Conservation (phyloP, 1,139 yeast genomes). For the Candida sojae region DNA sequence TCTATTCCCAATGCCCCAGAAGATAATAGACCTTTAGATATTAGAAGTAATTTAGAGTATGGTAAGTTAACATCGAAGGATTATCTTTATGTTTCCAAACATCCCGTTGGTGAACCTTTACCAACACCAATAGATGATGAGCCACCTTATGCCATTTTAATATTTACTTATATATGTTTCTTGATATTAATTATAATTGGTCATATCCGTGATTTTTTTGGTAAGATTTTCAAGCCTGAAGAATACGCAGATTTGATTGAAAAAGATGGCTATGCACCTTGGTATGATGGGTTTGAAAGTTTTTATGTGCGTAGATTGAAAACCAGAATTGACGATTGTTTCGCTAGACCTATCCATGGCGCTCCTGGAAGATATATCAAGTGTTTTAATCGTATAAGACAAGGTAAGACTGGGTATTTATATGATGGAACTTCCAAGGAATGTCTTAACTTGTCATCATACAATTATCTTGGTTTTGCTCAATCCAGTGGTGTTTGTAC, state of each 20-base stretch:
- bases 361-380: constrained; percentile 93
- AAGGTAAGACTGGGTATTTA: constrained; percentile 60
- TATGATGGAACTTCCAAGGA: constrained; percentile 76
- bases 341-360: constrained; percentile 92
- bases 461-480: constrained; percentile 95
- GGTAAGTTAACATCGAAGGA: constrained; percentile 62
- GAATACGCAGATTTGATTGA: constrained; percentile 69
- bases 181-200: constrained; percentile 84
- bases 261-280: constrained; percentile 91
- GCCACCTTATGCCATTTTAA: constrained; percentile 78
- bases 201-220: constrained; percentile 86
- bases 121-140: constrained; percentile 72
- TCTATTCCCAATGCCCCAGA: constrained; percentile 52
- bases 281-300: constrained; percentile 91
- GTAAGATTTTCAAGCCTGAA: constrained; percentile 68
- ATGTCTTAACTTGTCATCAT: constrained; percentile 85
- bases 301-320: constrained; percentile 92
- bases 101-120: constrained; percentile 54
- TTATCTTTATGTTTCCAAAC: constrained; percentile 55
- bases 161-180: constrained; percentile 83
- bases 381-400: constrained; percentile 73
- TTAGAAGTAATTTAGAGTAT: constrained; percentile 62
- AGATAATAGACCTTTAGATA: constrained; percentile 48
- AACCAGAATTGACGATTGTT: constrained; percentile 88
- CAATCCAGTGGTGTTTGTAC: constrained; percentile 94